phyloP scores from a whole-genome alignment of 768 basidiomycete genomes.

The Mycena polygramma region DNA sequence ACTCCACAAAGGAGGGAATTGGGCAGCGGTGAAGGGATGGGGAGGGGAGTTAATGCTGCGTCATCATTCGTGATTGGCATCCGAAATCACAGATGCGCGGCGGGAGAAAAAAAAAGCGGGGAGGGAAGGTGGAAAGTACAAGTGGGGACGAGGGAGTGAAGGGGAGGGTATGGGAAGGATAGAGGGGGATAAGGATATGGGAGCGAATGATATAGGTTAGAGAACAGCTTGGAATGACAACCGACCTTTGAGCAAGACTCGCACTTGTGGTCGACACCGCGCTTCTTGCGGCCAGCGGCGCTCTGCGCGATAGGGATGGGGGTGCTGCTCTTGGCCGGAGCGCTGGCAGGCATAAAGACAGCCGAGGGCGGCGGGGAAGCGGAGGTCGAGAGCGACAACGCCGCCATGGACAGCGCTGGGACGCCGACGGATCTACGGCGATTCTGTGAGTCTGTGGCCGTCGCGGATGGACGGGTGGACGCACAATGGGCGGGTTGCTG shows the following conservation, averaged over 20 bases:
- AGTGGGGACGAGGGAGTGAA: not conserved
- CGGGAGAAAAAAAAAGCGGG: not conserved
- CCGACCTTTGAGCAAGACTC: constrained; percentile 94
- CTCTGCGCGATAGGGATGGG: constrained; percentile 55
- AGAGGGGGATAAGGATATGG: constrained; percentile 18
- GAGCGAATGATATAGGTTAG: no score
- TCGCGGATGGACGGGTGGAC: constrained; percentile 46
- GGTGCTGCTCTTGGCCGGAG: constrained; percentile 43
- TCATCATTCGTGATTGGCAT: constrained; percentile 26
- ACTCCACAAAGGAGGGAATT: no score
- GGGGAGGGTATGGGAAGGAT: not conserved
- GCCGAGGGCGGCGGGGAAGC: constrained; percentile 35
- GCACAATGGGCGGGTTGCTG: constrained; percentile 80
- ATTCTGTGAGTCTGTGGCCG: constrained; percentile 9
- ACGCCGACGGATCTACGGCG: constrained; percentile 25
- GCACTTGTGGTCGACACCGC: constrained; percentile 90
- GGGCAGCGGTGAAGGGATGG: not conserved
- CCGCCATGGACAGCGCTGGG: constrained; percentile 38
- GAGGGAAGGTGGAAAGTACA: not conserved
- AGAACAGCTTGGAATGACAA: no score
- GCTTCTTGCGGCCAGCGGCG: constrained; percentile 67
- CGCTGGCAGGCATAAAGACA: constrained; percentile 31
- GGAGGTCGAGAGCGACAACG: constrained; percentile 33
- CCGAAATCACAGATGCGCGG: constrained; percentile 1
- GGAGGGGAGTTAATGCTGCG: not conserved